phyloP scores from a whole-genome alignment of 2,329 filamentous ascomycete genomes.

The Pyrenophora graminea region DNA sequence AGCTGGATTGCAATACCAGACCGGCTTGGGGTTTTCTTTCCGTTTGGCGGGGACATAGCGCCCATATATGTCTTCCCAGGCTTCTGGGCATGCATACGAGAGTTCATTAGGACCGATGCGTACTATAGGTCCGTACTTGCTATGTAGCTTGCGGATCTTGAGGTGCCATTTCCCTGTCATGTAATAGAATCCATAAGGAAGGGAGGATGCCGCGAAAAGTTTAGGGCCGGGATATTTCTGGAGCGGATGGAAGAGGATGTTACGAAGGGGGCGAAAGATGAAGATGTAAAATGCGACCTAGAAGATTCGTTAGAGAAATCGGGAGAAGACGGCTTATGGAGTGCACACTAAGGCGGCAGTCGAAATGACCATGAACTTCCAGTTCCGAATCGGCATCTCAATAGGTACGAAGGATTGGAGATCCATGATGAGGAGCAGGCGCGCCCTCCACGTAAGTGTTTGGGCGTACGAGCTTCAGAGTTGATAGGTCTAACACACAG shows the following conservation, averaged over 20 bases:
- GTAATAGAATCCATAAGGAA: background rate
- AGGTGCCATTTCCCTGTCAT: constrained; percentile 1
- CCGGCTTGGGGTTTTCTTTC: constrained; percentile 1
- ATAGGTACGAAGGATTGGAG: background rate
- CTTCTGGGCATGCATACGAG: background rate
- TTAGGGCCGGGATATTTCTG: background rate
- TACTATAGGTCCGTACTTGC: background rate
- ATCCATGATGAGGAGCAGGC: background rate
- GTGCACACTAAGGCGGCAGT: background rate
- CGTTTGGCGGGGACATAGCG: background rate
- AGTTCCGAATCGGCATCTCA: background rate
- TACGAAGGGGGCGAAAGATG: background rate
- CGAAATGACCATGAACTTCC: background rate
- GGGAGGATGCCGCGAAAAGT: background rate
- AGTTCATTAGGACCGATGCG: background rate
- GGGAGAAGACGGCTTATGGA: background rate
- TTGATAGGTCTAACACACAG: no score
- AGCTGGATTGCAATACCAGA: background rate
- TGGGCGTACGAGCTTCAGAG: no score
- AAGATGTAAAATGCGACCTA: background rate
- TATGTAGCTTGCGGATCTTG: background rate
- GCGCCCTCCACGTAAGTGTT: background rate
- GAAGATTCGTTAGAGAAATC: background rate
- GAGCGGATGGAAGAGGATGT: background rate
- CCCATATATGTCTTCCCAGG: constrained; percentile 4